Base-by-base conservation (phyloP, 805 yeast species). In the Myxozyma geophila region DNA sequence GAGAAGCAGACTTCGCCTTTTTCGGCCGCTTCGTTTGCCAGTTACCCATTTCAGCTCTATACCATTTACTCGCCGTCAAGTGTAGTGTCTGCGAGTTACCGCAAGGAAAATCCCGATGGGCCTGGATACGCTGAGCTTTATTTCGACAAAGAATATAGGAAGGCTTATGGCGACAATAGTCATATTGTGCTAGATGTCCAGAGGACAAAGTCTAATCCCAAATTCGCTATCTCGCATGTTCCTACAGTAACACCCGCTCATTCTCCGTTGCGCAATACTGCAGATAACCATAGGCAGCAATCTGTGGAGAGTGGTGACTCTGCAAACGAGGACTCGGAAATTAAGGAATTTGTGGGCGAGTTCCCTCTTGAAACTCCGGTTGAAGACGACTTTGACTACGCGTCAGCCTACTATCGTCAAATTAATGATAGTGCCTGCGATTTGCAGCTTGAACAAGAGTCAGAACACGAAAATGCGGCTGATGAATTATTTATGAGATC, bases 331-430 rank as follows among this genome's bases (percentile, higher is more conserved):
- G 5, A 28, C 28, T 5, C 28, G 28, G 5, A 28, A 28, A 28
- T 5, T 28, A 5, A 43, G 52, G 17, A 17, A 13, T 17, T 23
- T 7, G 52, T 12, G 23, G 37, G 13, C 12, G 36, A 12, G 1
- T 23, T 9, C 17, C 35, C 44, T 8, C 17, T 19, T 7, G 46
- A 39, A 3, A 21, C 48, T 19, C 40, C 57, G 13, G 23, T 33
- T n/a, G 59, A 47, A 21, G 62, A 47, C 28, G 33, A 47, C 21
- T 54, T 59, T 37, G 55, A 53, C 59, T 54, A 54, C 37, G 55
- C 50, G 33, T 48, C 55, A 41, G 63, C 59, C 10, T 47, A 33
- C 19, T 39, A 54, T 39, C 46, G 40, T 9, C 54, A n/a, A 9
- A 23, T 36, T 10, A 33, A 36, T 8, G 39, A 40, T 10, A 21